Conservation (phyloP, 139 green algal species). For the Coelastrella sp. region DNA sequence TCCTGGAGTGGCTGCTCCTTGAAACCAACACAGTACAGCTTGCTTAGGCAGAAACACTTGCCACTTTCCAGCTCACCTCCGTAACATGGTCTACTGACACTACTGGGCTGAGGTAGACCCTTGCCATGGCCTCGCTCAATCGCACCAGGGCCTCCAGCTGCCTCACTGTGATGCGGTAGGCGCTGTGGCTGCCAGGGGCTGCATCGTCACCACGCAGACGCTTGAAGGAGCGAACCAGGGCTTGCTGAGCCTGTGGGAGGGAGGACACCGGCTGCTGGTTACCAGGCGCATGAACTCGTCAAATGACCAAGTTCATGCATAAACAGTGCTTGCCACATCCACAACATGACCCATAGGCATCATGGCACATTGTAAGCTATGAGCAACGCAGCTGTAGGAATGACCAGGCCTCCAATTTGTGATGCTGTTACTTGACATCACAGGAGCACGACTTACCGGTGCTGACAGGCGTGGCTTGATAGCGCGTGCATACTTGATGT, state of each 20-base stretch:
- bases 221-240: constrained; percentile 91
- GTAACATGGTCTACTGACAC: constrained; percentile 66
- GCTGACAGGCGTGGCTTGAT: constrained; percentile 85
- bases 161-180: constrained; percentile 93
- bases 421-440: too few species aligned
- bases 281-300: too few species aligned
- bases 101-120: constrained; percentile 56
- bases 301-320: too few species aligned
- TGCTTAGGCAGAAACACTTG: neutral
- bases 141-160: constrained; percentile 98
- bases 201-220: constrained; percentile 89
- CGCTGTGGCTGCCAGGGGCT: constrained; percentile 79
- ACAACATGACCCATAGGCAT: too few species aligned
- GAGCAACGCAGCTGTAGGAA: too few species aligned
- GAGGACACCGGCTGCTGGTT: too few species aligned
- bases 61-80: constrained; percentile 54
- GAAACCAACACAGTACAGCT: neutral
- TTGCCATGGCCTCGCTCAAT: constrained; percentile 64
- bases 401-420: too few species aligned
- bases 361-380: too few species aligned
- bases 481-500: constrained; percentile 94
- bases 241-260: constrained; percentile 64
- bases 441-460: constrained; percentile 35
- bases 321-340: too few species aligned
- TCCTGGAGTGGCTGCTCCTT: too few species aligned